Conservation (phyloP, 2,329 filamentous ascomycete species). For the Colletotrichum gloeosporioides region DNA sequence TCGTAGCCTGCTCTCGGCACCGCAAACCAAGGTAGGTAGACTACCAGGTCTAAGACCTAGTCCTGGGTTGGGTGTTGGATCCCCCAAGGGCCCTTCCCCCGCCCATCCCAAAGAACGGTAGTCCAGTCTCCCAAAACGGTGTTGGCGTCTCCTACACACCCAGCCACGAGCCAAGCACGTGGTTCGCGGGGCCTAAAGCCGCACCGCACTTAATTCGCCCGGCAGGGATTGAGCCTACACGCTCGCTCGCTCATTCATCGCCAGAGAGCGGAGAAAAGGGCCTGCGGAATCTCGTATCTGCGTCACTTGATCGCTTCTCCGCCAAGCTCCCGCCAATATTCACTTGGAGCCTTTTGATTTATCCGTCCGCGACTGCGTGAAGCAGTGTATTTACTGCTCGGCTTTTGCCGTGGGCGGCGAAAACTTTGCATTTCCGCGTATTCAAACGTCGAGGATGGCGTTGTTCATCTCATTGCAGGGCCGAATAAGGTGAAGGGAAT, state of each 20-base stretch:
- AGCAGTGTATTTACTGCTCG: neutral
- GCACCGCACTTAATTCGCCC: accelerated
- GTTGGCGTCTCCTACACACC: neutral
- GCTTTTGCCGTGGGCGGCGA: neutral
- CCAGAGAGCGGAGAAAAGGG: neutral
- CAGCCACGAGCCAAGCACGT: neutral
- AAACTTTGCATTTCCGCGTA: neutral
- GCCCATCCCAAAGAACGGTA: neutral
- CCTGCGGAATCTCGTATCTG: neutral
- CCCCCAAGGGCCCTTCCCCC: neutral
- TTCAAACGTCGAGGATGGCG: neutral
- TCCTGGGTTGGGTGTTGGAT: neutral
- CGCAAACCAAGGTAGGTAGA: neutral
- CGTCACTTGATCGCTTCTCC: neutral
- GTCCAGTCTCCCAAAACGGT: neutral
- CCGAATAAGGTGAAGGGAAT: neutral
- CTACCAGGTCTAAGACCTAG: neutral
- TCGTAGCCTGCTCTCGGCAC: neutral
- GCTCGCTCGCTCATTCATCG: neutral
- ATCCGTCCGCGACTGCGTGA: neutral
- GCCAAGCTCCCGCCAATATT: neutral
- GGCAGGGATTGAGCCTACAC: neutral
- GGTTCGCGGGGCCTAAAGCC: neutral
- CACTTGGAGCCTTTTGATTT: neutral
- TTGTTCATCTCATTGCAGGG: neutral